phyloP scores from a whole-genome alignment of 2,329 filamentous ascomycete species.

The Stylonectria norvegica region DNA sequence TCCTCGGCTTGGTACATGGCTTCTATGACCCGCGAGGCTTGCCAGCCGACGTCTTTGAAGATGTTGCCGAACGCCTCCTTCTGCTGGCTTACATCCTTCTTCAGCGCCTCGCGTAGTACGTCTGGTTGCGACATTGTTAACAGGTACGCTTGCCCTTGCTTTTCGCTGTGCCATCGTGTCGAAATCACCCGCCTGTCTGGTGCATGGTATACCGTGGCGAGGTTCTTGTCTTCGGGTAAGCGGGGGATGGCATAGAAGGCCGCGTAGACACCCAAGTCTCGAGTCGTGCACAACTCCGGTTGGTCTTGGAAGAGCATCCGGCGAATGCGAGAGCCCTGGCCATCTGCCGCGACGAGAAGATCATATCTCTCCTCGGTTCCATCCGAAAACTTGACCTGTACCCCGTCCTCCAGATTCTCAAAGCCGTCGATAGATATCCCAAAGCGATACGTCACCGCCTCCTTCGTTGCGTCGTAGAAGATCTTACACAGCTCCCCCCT shows the following conservation, averaged over 20 bases:
- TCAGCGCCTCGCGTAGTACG: no score
- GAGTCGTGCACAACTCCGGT: neutral
- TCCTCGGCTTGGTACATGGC: constrained; percentile 33
- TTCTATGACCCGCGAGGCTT: constrained; percentile 24
- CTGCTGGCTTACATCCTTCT: no score
- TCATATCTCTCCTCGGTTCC: constrained; percentile 43
- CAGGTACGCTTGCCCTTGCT: neutral
- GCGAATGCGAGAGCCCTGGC: constrained; percentile 29
- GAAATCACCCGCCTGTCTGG: neutral
- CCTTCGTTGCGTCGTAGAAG: constrained; percentile 34
- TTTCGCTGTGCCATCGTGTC: neutral
- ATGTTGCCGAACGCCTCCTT: neutral
- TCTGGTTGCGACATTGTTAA: neutral
- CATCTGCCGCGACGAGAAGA: constrained; percentile 54
- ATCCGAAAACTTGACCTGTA: constrained; percentile 40
- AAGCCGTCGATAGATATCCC: constrained; percentile 9
- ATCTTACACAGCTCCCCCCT: constrained; percentile 48
- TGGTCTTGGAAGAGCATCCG: neutral
- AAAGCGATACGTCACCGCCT: neutral
- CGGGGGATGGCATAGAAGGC: neutral
- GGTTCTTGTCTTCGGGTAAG: neutral
- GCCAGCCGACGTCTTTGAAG: neutral
- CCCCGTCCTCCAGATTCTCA: constrained; percentile 29
- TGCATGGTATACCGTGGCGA: neutral
- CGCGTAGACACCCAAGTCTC: neutral